Evolutionary conservation across 805 yeast genomes (phyloP).

Genomic region (Spathaspora hagerdaliae): DNA sequence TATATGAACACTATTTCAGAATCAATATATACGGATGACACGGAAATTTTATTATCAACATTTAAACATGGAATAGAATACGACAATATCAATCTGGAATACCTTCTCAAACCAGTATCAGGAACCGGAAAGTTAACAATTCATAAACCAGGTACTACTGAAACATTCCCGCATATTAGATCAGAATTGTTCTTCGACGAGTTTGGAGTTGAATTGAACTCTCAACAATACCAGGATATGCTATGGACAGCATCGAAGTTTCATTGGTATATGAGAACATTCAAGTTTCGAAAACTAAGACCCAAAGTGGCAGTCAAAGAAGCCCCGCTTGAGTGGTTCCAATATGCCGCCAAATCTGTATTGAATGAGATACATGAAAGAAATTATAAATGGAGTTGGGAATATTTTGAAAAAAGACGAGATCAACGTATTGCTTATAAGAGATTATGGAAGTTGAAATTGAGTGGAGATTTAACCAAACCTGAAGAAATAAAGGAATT

Average conservation of each 20-base stretch:
- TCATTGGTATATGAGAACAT: slow-evolving; percentile 73
- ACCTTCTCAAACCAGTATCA: slow-evolving; percentile 77
- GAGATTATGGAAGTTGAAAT: slow-evolving; percentile 58
- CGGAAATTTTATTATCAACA: not conserved
- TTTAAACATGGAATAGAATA: slow-evolving; percentile 5
- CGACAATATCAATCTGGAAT: slow-evolving; percentile 16
- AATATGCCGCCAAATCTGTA: slow-evolving; percentile 75
- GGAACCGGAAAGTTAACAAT: slow-evolving; percentile 82
- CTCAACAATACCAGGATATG: slow-evolving; percentile 78
- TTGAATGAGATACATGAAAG: slow-evolving; percentile 76
- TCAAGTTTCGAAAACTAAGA: slow-evolving; percentile 65
- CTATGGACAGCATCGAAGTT: slow-evolving; percentile 78
- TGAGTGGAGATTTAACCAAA: slow-evolving; percentile 27
- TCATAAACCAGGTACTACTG: slow-evolving; percentile 75
- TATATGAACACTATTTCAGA: slow-evolving; percentile 79
- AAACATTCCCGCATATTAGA: slow-evolving; percentile 60
- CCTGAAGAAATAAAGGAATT: slow-evolving; percentile 35
- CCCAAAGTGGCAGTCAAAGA: slow-evolving; percentile 56
- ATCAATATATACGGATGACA: slow-evolving; percentile 8
- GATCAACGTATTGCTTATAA: slow-evolving; percentile 70
- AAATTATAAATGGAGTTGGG: slow-evolving; percentile 88
- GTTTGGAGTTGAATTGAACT: slow-evolving; percentile 80
- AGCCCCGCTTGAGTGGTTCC: slow-evolving; percentile 77
- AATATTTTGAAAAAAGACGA: slow-evolving; percentile 61
- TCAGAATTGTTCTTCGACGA: slow-evolving; percentile 82